Percentiles rank a stretch among this genome's conserved stretches.
phyloP scores from a whole-genome alignment of 1,284 basidiomycete genomes.

The Rhodotorula sp. region DNA sequence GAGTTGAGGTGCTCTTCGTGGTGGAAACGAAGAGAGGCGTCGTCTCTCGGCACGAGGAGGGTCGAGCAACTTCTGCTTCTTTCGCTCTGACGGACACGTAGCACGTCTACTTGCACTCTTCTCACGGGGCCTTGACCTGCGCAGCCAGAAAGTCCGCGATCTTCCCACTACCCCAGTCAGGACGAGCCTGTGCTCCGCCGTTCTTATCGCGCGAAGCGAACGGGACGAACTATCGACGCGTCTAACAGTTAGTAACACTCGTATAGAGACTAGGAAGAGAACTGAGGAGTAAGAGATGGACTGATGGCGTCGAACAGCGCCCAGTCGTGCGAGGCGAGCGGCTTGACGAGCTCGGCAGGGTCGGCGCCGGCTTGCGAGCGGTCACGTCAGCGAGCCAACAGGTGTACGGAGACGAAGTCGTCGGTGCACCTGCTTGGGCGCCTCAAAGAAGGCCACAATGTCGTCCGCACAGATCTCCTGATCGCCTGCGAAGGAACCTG shows the following conservation, averaged over 20 bases:
- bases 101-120: background rate
- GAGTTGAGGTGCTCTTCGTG: too few species aligned
- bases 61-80: too few species aligned
- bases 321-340: slow-evolving; percentile 30
- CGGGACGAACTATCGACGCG: slow-evolving; percentile 4
- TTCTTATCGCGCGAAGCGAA: background rate
- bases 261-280: too few species aligned
- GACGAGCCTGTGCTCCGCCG: slow-evolving; percentile 4
- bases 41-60: too few species aligned
- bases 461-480: slow-evolving; percentile 30
- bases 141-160: background rate
- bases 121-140: background rate
- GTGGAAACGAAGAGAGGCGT: too few species aligned
- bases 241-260: background rate
- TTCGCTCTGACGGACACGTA: too few species aligned
- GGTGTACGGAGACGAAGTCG: background rate
- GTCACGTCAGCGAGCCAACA: background rate
- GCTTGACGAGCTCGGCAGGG: slow-evolving; percentile 11
- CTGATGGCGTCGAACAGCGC: slow-evolving; percentile 24
- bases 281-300: too few species aligned
- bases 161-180: background rate
- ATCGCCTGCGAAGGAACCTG: background rate
- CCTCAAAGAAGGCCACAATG: background rate
- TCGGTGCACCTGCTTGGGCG: background rate
- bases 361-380: slow-evolving; percentile 17